Evolutionary conservation across 164 flowering plant genomes (phyloP), one percentile per base, ranked within the genome.

Genomic region (Aristolochia fimbriata): DNA sequence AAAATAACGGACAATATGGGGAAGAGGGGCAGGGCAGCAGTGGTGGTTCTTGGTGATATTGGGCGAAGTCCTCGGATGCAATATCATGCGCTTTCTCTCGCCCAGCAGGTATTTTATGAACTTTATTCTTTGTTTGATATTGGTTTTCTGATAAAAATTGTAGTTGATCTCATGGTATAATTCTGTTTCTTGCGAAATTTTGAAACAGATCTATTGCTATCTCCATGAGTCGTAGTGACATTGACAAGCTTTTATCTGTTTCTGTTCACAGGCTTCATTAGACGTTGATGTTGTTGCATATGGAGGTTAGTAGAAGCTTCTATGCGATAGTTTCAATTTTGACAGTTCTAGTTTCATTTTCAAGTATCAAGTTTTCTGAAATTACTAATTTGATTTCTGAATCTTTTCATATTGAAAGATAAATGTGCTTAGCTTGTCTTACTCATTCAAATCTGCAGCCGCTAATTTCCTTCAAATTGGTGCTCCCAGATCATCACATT

Each of bases 21-120:
- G 53, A 74, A 50, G 73, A 80, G 83, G 69, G 87, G 87, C 5
- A 76, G 97, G 58, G 98, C 91, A 10, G 87, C 88, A 4, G 87
- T 92, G 57, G 94, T 89, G 23, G 97, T 87, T 47, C 79, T 89
- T 1, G 98, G 98, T 0, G 97, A 93, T 63, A 57, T 93, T 4
- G 97, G 97, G 14, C 90, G 94, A n/a, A 90, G 97, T 65, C 98
- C 98, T 61, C 86, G 98, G 4, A 93, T 89, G 97, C 98, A 93
- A 59, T 93, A 90, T 62, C 98, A 93, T 55, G 90, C 98, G 15
- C 86, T 92, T 47, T 92, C 96, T 17, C 92, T 92, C 59, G 84
- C 92, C 24, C 79, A 78, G 55, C 93, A 92, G 96, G 97, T 84
- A 15, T 19, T 41, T 48, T 30, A 0, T 52, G 4, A 37, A 10